Evolutionary conservation across 495 filamentous ascomycete genomes (phyloP).

Genomic region (Podospora australis): DNA sequence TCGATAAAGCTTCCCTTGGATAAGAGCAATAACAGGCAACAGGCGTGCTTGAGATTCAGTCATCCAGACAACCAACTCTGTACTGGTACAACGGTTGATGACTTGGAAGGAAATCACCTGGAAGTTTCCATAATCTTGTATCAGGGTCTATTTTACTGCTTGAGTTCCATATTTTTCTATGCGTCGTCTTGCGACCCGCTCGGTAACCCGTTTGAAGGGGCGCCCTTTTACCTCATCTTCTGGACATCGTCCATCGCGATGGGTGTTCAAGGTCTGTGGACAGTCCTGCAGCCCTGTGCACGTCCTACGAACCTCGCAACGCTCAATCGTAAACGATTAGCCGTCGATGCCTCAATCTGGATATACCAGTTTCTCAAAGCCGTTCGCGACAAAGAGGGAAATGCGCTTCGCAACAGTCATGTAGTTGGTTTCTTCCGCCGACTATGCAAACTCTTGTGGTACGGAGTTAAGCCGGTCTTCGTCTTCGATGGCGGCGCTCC

Average conservation of each 20-base stretch:
- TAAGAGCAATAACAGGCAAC: slow-evolving; percentile 4
- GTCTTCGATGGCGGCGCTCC: slow-evolving; percentile 97
- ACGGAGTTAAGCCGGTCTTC: slow-evolving; percentile 95
- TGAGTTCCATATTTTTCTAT: too few relatives aligned
- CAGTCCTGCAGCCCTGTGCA: slow-evolving; percentile 84
- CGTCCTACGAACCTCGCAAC: slow-evolving; percentile 89
- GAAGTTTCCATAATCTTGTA: too few relatives aligned
- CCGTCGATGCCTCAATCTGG: slow-evolving; percentile 98
- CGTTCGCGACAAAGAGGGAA: slow-evolving; percentile 95
- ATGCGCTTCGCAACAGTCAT: slow-evolving; percentile 90
- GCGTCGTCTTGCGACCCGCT: too few relatives aligned
- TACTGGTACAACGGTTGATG: too few relatives aligned
- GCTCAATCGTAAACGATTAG: slow-evolving; percentile 88
- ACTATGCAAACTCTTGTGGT: slow-evolving; percentile 93
- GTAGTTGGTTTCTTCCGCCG: slow-evolving; percentile 96
- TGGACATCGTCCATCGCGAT: too few relatives aligned
- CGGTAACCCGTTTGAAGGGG: too few relatives aligned
- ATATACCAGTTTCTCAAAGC: slow-evolving; percentile 99
- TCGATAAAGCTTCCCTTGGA: too few relatives aligned
- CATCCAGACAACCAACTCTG: slow-evolving; percentile 1
- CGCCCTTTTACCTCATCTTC: not conserved
- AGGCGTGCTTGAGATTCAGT: not conserved
- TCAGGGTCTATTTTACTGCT: too few relatives aligned
- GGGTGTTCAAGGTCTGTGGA: slow-evolving; percentile 98
- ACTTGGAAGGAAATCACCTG: too few relatives aligned